Evolutionary conservation across 306 rosid species (phyloP), one percentile per base, ranked within the genome.

Genomic region (Trifolium fragiferum): DNA sequence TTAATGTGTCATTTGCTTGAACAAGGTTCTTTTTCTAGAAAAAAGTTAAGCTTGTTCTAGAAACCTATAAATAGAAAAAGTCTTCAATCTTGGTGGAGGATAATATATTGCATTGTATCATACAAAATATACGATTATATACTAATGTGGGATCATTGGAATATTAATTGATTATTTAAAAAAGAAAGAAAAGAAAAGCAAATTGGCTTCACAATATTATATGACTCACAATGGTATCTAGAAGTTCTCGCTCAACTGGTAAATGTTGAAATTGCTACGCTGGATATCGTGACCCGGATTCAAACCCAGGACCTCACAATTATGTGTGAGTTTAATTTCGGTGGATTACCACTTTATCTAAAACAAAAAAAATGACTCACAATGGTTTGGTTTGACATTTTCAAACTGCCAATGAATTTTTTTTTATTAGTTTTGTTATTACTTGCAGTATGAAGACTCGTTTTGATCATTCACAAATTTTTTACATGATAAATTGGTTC

Each of bases 11-110:
- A 43, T 61, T 73, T 19, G 43, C 40, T 37, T 19, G 87, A 83
- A 70, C 81, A 70, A 37, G 65, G 53, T 76, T 64, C 75, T 58
- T 68, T 68, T 68, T 68, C 70, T 57, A 50, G 66, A 68, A 74
- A 44, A 33, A 40, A 43, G 57, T 8, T 16, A 12, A 49, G 7
- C 18, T 18, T 30, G 23, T 68, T 49, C 61, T 68, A 80, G 60
- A 80, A 68, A 18, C 35, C 35, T 15, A 16, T 25, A 67, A 11
- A n/a, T 18, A 41, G 14, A 68, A 76, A 76, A 44, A 41, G 14
- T 75, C 55, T 43, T 46, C 51, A 55, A 69, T 63, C 62, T 14
- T 54, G 25, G 54, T 41, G 65, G 74, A 23, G 63, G 46, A 54
- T 53, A 53, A 19, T 16, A 67, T 72, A 37, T 37, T 37, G 25